Conservation (phyloP, 2,329 filamentous ascomycete species). For the Chaetomium sp. region DNA sequence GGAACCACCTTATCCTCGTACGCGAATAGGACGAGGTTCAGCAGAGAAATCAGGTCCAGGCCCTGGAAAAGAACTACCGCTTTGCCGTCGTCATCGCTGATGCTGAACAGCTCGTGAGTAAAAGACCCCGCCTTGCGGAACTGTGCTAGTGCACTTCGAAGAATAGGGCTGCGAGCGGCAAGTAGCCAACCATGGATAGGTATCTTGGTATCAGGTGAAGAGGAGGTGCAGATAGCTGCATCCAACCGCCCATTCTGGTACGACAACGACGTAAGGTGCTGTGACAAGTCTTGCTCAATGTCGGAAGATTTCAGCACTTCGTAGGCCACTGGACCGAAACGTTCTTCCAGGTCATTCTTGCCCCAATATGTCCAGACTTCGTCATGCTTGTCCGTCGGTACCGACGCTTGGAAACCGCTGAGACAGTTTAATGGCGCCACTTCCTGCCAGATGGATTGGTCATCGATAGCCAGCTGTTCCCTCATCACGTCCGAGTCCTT, state of each 20-base stretch:
- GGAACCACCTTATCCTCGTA: slow-evolving; percentile 82
- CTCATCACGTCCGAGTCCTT: slow-evolving; percentile 81
- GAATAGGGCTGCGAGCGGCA: slow-evolving; percentile 68
- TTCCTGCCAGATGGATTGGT: slow-evolving; percentile 73
- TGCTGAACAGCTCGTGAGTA: slow-evolving; percentile 60
- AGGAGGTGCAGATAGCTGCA: slow-evolving; percentile 56
- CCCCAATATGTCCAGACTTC: slow-evolving; percentile 49
- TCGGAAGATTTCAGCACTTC: slow-evolving; percentile 64
- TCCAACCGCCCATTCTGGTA: slow-evolving; percentile 48
- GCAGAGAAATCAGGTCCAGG: slow-evolving; percentile 74
- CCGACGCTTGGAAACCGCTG: slow-evolving; percentile 55
- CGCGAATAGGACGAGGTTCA: slow-evolving; percentile 77
- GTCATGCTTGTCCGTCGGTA: slow-evolving; percentile 42
- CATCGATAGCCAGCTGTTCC: slow-evolving; percentile 66
- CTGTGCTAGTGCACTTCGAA: slow-evolving; percentile 64
- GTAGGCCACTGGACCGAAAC: slow-evolving; percentile 53
- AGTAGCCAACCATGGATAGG: slow-evolving; percentile 84
- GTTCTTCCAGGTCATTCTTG: slow-evolving; percentile 51
- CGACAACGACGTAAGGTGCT: slow-evolving; percentile 49
- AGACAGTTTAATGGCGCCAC: slow-evolving; percentile 71
- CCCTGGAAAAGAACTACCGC: slow-evolving; percentile 65
- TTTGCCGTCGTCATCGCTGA: slow-evolving; percentile 56
- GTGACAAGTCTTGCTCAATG: slow-evolving; percentile 63
- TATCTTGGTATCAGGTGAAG: slow-evolving; percentile 68
- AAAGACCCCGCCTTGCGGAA: slow-evolving; percentile 58